phyloP scores from a whole-genome alignment of 768 basidiomycete species.

The Botryobasidium botryosum region DNA sequence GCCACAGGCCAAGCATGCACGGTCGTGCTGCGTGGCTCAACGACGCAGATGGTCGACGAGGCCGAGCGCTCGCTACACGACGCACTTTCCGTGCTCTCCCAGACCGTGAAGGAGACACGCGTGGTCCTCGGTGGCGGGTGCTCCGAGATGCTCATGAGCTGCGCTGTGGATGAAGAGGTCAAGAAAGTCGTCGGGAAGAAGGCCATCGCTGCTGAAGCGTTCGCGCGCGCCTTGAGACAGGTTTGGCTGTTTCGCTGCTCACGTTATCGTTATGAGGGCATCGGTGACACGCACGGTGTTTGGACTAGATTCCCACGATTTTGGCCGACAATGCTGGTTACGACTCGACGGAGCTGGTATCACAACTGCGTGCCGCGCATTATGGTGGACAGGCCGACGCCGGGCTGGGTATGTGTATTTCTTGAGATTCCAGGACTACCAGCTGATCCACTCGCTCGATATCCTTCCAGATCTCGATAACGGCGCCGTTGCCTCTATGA shows the following conservation, averaged over 20 bases:
- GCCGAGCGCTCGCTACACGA: slow-evolving; percentile 96
- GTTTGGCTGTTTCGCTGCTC: slow-evolving; percentile 12
- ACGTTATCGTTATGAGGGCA: not conserved
- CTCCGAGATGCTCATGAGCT: slow-evolving; percentile 96
- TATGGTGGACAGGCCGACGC: slow-evolving; percentile 76
- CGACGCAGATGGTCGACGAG: slow-evolving; percentile 98
- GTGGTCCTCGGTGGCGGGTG: slow-evolving; percentile 92
- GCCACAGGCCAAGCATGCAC: slow-evolving; percentile 97
- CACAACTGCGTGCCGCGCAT: slow-evolving; percentile 80
- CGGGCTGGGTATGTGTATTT: slow-evolving; percentile 53
- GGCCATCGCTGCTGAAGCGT: slow-evolving; percentile 87
- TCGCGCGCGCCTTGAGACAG: slow-evolving; percentile 67
- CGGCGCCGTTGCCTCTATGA: slow-evolving; percentile 79
- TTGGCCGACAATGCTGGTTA: slow-evolving; percentile 96
- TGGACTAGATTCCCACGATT: slow-evolving; percentile 81
- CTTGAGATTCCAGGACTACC: not conserved
- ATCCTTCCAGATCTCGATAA: slow-evolving; percentile 61
- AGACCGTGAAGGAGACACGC: slow-evolving; percentile 94
- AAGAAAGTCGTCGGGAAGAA: slow-evolving; percentile 82
- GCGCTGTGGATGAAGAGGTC: slow-evolving; percentile 79
- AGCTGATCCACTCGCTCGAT: not conserved
- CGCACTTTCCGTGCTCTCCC: slow-evolving; percentile 90
- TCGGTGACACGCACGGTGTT: not conserved
- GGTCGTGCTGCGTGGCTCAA: slow-evolving; percentile 91
- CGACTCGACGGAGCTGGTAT: slow-evolving; percentile 91